Conservation (phyloP, 352 stramenopile species). For the Poterioochromonas sp. region DNA sequence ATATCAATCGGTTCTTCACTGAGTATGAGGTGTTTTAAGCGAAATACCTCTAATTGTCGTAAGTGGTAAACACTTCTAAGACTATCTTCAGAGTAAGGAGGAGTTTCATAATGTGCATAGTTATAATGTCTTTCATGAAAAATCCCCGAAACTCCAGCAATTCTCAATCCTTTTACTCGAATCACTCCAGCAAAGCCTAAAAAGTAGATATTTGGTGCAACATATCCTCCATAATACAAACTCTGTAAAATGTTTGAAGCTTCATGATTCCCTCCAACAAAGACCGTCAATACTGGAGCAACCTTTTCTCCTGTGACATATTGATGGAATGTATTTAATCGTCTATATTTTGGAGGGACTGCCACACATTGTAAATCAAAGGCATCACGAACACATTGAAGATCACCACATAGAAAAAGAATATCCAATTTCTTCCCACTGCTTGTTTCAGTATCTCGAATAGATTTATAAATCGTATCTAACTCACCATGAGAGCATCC, state of each 20-base stretch:
- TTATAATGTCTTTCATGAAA: constrained; percentile 82
- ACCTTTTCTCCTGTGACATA: constrained; percentile 86
- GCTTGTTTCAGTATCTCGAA: constrained; percentile 77
- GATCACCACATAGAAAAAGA: constrained; percentile 96
- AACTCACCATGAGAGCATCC: constrained; percentile 96
- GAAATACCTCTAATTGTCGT: constrained; percentile 78
- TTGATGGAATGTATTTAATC: constrained; percentile 76
- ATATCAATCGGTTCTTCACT: constrained; percentile 58
- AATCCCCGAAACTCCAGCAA: constrained; percentile 93
- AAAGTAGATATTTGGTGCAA: constrained; percentile 93
- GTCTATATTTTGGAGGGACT: constrained; percentile 89
- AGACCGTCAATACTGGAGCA: constrained; percentile 87
- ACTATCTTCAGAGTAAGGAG: constrained; percentile 58
- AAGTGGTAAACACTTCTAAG: constrained; percentile 91
- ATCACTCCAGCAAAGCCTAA: constrained; percentile 85
- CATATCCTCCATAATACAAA: constrained; percentile 83
- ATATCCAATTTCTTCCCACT: constrained; percentile 70
- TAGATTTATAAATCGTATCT: constrained; percentile 90
- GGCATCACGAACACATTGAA: constrained; percentile 90
- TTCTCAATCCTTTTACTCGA: constrained; percentile 75
- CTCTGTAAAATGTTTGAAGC: constrained; percentile 90
- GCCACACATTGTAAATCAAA: constrained; percentile 84
- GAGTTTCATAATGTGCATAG: constrained; percentile 64
- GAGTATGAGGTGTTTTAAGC: constrained; percentile 59
- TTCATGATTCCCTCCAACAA: constrained; percentile 97